These are phyloP conservation scores for Sphagnum tenellum DNA, from an alignment of 225 moss, liverwort and hornwort genomes.

Conservation along the genomic window DNA sequence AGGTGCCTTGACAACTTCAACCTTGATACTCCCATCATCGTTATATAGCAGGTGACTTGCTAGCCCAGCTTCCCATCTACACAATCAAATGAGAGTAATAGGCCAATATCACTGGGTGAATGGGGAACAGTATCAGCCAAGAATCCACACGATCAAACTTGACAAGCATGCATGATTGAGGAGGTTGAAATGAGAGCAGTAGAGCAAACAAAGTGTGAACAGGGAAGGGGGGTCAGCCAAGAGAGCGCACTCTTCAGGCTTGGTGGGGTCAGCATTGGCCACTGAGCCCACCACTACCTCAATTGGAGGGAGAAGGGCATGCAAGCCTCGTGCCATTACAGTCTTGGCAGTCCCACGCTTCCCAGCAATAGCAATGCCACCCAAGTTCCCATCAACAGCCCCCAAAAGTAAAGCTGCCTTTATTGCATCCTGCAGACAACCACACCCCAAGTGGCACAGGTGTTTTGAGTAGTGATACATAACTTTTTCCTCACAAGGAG, in stretches of 20 bases:
- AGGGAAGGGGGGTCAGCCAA: background rate
- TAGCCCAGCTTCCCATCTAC: conserved; percentile 75
- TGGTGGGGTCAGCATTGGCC: conserved; percentile 68
- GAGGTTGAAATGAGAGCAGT: background rate
- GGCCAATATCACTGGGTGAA: too few species aligned
- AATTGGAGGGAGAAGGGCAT: conserved; percentile 85
- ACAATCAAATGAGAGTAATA: background rate
- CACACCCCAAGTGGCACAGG: background rate
- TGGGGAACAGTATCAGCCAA: too few species aligned
- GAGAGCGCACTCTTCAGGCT: conserved; percentile 46
- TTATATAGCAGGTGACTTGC: conserved; percentile 34
- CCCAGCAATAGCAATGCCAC: conserved; percentile 87
- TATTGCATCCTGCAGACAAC: conserved; percentile 54
- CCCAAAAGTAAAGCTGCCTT: conserved; percentile 85
- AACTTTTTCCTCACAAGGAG: too few species aligned
- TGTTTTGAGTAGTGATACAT: background rate
- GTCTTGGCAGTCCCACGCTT: conserved; percentile 97
- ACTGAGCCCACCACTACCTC: conserved; percentile 71
- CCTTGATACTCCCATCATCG: conserved; percentile 57
- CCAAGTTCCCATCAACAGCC: conserved; percentile 82
- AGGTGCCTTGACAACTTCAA: conserved; percentile 71
- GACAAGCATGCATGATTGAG: too few species aligned
- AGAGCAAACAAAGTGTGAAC: background rate
- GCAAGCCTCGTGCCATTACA: conserved; percentile 88
- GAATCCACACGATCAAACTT: too few species aligned